A percentile compares a stretch with the other conserved stretches of the same genome.
These are phyloP conservation scores for Blastomyces parvus DNA, from an alignment of 2,329 filamentous ascomycete species.

Conservation along the genomic window DNA sequence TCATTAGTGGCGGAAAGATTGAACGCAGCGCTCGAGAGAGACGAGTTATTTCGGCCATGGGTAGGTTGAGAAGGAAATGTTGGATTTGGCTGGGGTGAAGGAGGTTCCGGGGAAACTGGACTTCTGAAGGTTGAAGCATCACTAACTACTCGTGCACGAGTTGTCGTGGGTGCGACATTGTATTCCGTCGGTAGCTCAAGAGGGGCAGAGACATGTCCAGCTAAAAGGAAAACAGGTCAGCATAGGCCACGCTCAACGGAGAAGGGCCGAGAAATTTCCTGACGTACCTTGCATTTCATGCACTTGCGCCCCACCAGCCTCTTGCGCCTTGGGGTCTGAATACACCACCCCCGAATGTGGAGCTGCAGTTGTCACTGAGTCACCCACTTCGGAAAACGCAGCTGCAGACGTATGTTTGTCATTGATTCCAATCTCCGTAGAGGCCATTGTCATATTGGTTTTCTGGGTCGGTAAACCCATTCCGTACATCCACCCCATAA, in stretches of 20 bases:
- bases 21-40: constrained; percentile 16
- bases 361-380: constrained; percentile 13
- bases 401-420: constrained; percentile 14
- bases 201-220: constrained; percentile 9
- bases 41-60: constrained; percentile 15
- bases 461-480: constrained; percentile 33
- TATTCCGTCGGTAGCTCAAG: constrained; percentile 15
- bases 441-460: constrained; percentile 18
- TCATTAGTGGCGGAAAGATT: constrained; percentile 11
- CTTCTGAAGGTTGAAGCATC: constrained; percentile 17
- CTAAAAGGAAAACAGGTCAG: constrained; percentile 7
- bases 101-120: constrained; percentile 13
- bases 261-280: background rate
- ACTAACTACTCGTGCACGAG: constrained; percentile 15
- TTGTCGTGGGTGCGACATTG: constrained; percentile 11
- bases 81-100: constrained; percentile 13
- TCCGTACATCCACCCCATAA: constrained; percentile 46
- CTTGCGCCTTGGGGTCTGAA: constrained; percentile 15
- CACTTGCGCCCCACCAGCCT: constrained; percentile 22
- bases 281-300: constrained; percentile 27
- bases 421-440: constrained; percentile 14
- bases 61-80: constrained; percentile 7
- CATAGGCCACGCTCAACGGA: background rate
- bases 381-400: constrained; percentile 13
- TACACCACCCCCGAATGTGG: constrained; percentile 10